Percentiles rank a stretch among this genome's conserved stretches.
phyloP scores from a whole-genome alignment of 2,329 filamentous ascomycete species.

The Furcasterigmium sp. region DNA sequence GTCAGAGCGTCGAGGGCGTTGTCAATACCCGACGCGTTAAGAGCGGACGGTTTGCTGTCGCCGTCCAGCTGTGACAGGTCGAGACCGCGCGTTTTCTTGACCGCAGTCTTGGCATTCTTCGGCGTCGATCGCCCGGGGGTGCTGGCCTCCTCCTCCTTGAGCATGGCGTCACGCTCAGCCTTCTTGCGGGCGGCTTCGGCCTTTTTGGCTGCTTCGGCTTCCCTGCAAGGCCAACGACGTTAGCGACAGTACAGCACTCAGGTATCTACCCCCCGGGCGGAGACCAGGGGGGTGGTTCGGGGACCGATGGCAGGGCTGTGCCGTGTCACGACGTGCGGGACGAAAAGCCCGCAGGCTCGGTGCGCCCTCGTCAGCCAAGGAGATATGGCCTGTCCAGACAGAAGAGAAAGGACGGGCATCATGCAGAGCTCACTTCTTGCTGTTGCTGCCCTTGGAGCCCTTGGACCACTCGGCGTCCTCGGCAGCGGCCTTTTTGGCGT shows the following conservation, averaged over 20 bases:
- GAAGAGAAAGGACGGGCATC: neutral
- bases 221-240: conserved; percentile 43
- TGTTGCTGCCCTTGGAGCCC: conserved; percentile 75
- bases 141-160: conserved; percentile 75
- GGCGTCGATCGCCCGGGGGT: conserved; percentile 51
- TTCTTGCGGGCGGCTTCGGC: conserved; percentile 82
- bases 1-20: conserved; percentile 85
- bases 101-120: conserved; percentile 64
- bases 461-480: conserved; percentile 80
- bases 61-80: conserved; percentile 72
- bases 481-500: conserved; percentile 57
- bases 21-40: conserved; percentile 86
- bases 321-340: no score
- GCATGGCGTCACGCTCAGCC: conserved; percentile 79
- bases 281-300: no score
- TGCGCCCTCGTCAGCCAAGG: neutral
- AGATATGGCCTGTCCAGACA: neutral
- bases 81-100: conserved; percentile 66
- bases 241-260: neutral
- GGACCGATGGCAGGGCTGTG: no score
- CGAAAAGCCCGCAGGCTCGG: neutral
- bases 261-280: no score
- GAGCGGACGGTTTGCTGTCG: conserved; percentile 47
- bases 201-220: conserved; percentile 78
- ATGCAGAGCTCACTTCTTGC: conserved; percentile 72